Conservation (phyloP, 2,329 filamentous ascomycete species). For the Phaeosphaeria sp. region DNA sequence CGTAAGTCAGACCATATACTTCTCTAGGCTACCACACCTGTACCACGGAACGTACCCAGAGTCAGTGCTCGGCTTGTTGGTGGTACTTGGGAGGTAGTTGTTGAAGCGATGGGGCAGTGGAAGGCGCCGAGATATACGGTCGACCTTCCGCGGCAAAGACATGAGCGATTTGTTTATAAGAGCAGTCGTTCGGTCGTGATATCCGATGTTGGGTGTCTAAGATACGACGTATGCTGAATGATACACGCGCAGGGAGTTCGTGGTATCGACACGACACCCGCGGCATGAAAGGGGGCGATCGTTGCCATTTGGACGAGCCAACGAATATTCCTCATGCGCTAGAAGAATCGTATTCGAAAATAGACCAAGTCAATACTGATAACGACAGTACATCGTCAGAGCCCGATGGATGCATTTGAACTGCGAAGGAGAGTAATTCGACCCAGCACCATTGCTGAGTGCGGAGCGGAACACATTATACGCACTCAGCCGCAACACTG, state of each 20-base stretch:
- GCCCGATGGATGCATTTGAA: not conserved
- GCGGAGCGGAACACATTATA: not conserved
- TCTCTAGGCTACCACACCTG: too few relatives aligned
- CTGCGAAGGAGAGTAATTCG: not conserved
- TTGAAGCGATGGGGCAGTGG: not conserved
- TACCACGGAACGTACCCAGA: too few relatives aligned
- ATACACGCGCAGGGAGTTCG: not conserved
- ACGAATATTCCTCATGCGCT: not conserved
- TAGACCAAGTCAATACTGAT: not conserved
- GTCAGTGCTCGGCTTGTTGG: too few relatives aligned
- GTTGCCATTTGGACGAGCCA: not conserved
- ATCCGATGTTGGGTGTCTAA: not conserved
- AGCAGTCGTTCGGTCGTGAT: not conserved
- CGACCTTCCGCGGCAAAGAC: not conserved
- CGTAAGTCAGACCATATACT: not conserved
- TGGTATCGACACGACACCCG: not conserved
- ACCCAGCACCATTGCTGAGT: not conserved
- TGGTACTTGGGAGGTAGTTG: not conserved
- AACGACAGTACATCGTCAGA: not conserved
- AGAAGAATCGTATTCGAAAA: not conserved
- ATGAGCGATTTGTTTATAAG: not conserved
- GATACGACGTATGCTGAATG: not conserved
- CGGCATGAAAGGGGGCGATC: constrained; percentile 2
- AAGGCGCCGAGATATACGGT: not conserved
- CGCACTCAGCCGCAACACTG: not conserved